Evolutionary conservation across 768 basidiomycete species (phyloP).

Genomic region (Lactarius evosmus): DNA sequence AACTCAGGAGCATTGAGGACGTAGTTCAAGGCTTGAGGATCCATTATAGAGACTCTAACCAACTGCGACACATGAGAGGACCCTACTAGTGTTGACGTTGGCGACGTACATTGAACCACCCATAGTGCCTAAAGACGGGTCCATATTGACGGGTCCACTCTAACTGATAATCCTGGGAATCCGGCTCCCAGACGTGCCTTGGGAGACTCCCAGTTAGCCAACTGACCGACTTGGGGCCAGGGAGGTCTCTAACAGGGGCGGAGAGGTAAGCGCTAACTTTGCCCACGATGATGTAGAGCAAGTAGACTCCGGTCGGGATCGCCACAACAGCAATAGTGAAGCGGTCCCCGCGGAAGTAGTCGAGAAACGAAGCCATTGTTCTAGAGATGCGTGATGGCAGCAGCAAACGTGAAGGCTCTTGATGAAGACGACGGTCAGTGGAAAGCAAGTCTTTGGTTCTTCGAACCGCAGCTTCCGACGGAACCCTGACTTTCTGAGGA

Average conservation of each 20-base stretch:
- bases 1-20: conserved; percentile 20
- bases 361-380: neutral
- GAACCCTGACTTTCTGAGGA: too few relatives aligned
- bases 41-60: neutral
- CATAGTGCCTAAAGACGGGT: conserved; percentile 8
- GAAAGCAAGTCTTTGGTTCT: neutral
- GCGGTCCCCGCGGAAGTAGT: neutral
- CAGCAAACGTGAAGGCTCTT: neutral
- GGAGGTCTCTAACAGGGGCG: conserved; percentile 15
- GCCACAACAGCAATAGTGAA: neutral
- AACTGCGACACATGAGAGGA: neutral
- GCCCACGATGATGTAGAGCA: conserved; percentile 6
- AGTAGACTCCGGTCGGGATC: neutral
- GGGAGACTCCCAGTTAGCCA: conserved; percentile 19
- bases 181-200: conserved; percentile 17
- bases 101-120: conserved; percentile 17
- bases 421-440: neutral
- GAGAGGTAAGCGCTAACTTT: conserved; percentile 1
- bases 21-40: conserved; percentile 21
- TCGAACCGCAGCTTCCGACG: neutral
- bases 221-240: conserved; percentile 17
- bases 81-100: neutral
- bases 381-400: neutral
- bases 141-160: conserved; percentile 20
- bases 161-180: conserved; percentile 8